These are phyloP conservation scores for Lantana camara DNA, from an alignment of 257 asterid genomes.

Conservation along the genomic window DNA sequence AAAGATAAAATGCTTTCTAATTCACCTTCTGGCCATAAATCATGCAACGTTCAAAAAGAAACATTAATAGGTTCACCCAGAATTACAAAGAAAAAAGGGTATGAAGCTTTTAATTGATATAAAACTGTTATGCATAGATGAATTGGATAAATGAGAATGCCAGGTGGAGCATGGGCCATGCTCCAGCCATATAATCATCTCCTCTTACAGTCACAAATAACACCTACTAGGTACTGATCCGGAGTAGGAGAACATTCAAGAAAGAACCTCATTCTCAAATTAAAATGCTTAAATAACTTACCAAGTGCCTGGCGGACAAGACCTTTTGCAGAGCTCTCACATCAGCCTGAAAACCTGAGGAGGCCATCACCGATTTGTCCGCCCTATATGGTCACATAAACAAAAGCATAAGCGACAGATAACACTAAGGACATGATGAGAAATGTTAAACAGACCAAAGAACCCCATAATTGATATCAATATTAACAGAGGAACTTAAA, in stretches of 20 bases:
- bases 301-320: constrained; percentile 59
- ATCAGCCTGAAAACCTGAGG: constrained; percentile 98
- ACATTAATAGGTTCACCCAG: background rate
- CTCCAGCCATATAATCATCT: background rate
- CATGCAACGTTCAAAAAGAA: background rate
- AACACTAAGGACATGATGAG: background rate
- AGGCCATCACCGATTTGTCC: constrained; percentile 85
- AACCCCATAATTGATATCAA: background rate
- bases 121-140: background rate
- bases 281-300: constrained; percentile 27
- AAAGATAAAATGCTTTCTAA: background rate
- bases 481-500: background rate
- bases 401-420: background rate
- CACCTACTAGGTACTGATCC: background rate
- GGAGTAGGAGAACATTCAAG: background rate
- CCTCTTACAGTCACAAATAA: constrained; percentile 1
- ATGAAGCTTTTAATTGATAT: background rate
- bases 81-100: background rate
- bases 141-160: background rate
- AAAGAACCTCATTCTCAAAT: background rate
- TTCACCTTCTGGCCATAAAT: background rate
- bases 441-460: background rate
- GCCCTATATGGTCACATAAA: constrained; percentile 54
- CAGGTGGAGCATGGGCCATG: background rate
- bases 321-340: constrained; percentile 92